Conservation (phyloP, 2,329 filamentous ascomycete genomes). For the Arthrinium puccinioides region DNA sequence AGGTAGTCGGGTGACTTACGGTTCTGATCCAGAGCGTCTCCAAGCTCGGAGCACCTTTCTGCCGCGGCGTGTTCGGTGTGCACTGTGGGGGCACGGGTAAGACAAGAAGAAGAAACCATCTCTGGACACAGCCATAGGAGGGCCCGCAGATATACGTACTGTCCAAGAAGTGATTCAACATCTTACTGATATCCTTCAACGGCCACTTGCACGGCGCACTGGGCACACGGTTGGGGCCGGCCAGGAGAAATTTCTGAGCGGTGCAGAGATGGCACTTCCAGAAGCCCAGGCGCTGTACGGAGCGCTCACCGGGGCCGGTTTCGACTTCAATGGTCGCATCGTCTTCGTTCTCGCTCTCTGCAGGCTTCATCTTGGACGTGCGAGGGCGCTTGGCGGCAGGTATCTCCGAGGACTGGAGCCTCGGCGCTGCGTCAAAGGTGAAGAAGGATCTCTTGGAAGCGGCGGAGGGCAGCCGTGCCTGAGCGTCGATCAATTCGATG, state of each 20-base stretch:
- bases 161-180: constrained; percentile 38
- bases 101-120: too few species aligned
- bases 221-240: constrained; percentile 31
- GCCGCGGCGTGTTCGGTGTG: constrained; percentile 33
- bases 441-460: constrained; percentile 1
- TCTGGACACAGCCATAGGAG: too few species aligned
- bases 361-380: constrained; percentile 1
- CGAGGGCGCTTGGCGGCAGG: constrained; percentile 3
- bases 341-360: not conserved
- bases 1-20: constrained; percentile 21
- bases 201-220: constrained; percentile 39
- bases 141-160: too few species aligned
- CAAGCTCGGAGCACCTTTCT: constrained; percentile 36
- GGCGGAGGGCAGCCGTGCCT: constrained; percentile 9
- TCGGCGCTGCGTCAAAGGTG: constrained; percentile 6
- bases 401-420: constrained; percentile 1
- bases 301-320: constrained; percentile 10
- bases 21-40: constrained; percentile 32
- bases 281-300: constrained; percentile 33
- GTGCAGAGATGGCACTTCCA: constrained; percentile 39
- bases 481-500: constrained; percentile 29
- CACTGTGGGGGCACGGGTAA: too few species aligned
- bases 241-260: constrained; percentile 33
- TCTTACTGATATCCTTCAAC: constrained; percentile 36
- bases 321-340: constrained; percentile 8